Percentiles rank a stretch among this genome's conserved stretches.
These are phyloP conservation scores for Malus hybrid DNA, from an alignment of 331 rosid species.

Conservation along the genomic window DNA sequence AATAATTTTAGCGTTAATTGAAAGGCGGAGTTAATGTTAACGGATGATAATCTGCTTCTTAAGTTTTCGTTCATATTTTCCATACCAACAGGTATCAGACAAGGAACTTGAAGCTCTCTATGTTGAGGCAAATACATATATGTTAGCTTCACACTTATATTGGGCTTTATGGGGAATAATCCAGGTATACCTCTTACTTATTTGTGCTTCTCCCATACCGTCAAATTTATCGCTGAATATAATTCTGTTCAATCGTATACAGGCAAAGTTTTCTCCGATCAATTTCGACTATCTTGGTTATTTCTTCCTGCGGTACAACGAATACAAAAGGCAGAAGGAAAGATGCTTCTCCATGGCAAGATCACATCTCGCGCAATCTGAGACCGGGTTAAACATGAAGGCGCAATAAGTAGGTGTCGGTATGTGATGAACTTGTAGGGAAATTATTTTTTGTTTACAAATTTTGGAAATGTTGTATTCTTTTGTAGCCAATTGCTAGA, in stretches of 20 bases:
- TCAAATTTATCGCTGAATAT: background rate
- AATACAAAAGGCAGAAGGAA: constrained; percentile 64
- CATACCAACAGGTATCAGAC: constrained; percentile 46
- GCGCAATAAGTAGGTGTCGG: background rate
- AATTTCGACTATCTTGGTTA: constrained; percentile 70
- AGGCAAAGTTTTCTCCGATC: constrained; percentile 82
- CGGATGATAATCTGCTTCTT: background rate
- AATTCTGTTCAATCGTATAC: constrained; percentile 7
- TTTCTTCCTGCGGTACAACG: constrained; percentile 74
- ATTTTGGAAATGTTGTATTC: background rate
- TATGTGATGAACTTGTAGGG: constrained; percentile 10
- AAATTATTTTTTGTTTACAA: background rate
- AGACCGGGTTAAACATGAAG: constrained; percentile 8
- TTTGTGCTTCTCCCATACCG: background rate
- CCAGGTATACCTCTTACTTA: constrained; percentile 52
- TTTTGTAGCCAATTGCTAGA: constrained; percentile 11
- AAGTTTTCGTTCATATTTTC: background rate
- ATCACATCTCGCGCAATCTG: constrained; percentile 37
- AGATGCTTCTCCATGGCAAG: constrained; percentile 30
- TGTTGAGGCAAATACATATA: constrained; percentile 65
- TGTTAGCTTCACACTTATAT: constrained; percentile 63
- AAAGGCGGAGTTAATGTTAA: background rate
- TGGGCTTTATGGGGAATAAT: constrained; percentile 96
- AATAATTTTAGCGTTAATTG: background rate
- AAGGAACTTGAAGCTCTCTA: constrained; percentile 63